Percentiles rank a stretch among this genome's conserved stretches.
These are phyloP conservation scores for Corylus americana DNA, from an alignment of 306 rosid species.

Conservation along the genomic window DNA sequence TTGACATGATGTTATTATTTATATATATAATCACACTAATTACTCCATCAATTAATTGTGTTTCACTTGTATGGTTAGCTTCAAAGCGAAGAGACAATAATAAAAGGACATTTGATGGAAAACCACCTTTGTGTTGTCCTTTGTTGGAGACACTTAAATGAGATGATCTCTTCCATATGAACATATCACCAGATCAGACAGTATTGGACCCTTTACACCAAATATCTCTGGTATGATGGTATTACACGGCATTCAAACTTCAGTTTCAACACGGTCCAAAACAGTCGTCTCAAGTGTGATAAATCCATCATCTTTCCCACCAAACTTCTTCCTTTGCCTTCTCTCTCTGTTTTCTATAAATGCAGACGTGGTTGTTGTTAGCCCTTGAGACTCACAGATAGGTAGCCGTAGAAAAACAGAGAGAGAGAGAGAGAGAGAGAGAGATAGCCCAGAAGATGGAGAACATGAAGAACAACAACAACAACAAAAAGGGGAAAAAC, in stretches of 20 bases:
- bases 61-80: background rate
- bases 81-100: background rate
- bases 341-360: background rate
- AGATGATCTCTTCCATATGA: background rate
- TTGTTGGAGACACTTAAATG: background rate
- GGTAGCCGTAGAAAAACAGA: background rate
- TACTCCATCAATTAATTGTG: background rate
- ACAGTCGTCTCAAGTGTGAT: constrained; percentile 34
- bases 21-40: background rate
- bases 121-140: background rate
- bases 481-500: constrained; percentile 6
- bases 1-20: background rate
- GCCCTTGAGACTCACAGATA: background rate
- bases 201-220: background rate
- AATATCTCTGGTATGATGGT: background rate
- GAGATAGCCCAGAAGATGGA: constrained; percentile 25
- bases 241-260: background rate
- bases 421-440: no score
- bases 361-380: constrained; percentile 12
- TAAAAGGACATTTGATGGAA: background rate
- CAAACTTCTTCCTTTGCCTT: constrained; percentile 37
- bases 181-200: no score
- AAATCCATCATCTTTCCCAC: constrained; percentile 37
- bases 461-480: constrained; percentile 45
- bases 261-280: constrained; percentile 44